A percentile compares a stretch with the other conserved stretches of the same genome.
phyloP scores from a whole-genome alignment of 371 early-diverging fungal species.

The Actinomucor elegans region DNA sequence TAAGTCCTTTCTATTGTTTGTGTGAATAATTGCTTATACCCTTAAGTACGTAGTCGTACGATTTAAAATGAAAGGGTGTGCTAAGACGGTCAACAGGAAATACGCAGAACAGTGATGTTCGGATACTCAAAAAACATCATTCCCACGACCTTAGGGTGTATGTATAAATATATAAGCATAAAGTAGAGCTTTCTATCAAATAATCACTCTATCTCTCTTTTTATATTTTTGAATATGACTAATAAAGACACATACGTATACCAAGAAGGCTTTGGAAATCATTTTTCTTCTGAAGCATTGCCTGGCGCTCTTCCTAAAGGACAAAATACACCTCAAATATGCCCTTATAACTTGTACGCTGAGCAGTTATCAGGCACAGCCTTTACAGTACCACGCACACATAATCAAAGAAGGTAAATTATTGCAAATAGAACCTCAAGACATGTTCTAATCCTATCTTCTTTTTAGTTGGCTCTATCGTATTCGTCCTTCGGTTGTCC shows the following conservation, averaged over 20 bases:
- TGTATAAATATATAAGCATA: too few species aligned
- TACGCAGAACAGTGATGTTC: too few species aligned
- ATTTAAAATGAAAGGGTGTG: too few species aligned
- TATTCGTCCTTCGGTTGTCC: slow-evolving; percentile 91
- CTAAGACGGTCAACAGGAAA: too few species aligned
- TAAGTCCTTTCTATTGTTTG: too few species aligned
- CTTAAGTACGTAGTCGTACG: too few species aligned
- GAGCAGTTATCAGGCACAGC: slow-evolving; percentile 96
- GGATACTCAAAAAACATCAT: too few species aligned
- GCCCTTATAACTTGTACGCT: slow-evolving; percentile 90
- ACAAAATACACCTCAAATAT: slow-evolving; percentile 93
- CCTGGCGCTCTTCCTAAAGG: slow-evolving; percentile 86
- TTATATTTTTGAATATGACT: background rate
- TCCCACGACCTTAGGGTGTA: too few species aligned
- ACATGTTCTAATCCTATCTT: background rate
- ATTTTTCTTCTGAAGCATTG: slow-evolving; percentile 86
- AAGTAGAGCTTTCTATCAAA: too few species aligned
- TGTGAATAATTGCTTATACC: too few species aligned
- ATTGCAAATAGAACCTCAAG: too few species aligned
- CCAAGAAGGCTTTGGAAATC: slow-evolving; percentile 77
- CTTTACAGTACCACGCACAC: slow-evolving; percentile 86
- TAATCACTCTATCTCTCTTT: too few species aligned
- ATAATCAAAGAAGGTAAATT: slow-evolving; percentile 79
- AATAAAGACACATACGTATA: slow-evolving; percentile 46
- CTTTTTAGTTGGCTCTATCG: slow-evolving; percentile 93